These are phyloP conservation scores for Odontarrhena argentea DNA, from an alignment of 345 rosid species.

Conservation along the genomic window DNA sequence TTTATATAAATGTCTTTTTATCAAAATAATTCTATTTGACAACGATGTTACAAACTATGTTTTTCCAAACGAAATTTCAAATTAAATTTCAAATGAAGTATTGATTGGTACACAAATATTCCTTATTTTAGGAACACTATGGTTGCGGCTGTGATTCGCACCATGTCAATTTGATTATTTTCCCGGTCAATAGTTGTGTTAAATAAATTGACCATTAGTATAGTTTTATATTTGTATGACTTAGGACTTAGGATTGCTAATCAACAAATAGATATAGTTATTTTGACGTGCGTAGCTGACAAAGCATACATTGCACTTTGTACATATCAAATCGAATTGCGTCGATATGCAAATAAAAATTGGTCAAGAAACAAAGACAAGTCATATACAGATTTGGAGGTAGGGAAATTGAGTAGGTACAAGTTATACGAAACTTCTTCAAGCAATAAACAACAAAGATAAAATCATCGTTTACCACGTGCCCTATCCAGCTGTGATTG, in stretches of 20 bases:
- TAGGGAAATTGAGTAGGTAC: slow-evolving; percentile 26
- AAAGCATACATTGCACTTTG: neutral
- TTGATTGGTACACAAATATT: no score
- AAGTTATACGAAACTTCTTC: slow-evolving; percentile 15
- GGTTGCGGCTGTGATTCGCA: slow-evolving; percentile 18
- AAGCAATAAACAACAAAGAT: slow-evolving; percentile 7
- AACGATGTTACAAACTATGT: no score
- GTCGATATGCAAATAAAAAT: neutral
- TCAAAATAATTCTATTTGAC: no score
- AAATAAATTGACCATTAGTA: neutral
- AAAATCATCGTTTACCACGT: slow-evolving; percentile 27
- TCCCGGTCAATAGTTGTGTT: no score
- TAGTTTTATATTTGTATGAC: neutral
- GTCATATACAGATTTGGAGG: slow-evolving; percentile 17
- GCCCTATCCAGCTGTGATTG: slow-evolving; percentile 26
- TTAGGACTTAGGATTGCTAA: neutral
- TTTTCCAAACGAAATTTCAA: no score
- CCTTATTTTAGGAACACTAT: slow-evolving; percentile 4
- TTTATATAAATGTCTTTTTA: no score
- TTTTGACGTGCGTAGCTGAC: neutral
- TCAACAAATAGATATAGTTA: neutral
- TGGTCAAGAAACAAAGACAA: slow-evolving; percentile 22
- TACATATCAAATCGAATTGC: neutral
- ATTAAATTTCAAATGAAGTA: no score
- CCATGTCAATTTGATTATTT: neutral